Evolutionary conservation across 2,329 filamentous ascomycete genomes (phyloP).

Genomic region (Volutella citrinella): DNA sequence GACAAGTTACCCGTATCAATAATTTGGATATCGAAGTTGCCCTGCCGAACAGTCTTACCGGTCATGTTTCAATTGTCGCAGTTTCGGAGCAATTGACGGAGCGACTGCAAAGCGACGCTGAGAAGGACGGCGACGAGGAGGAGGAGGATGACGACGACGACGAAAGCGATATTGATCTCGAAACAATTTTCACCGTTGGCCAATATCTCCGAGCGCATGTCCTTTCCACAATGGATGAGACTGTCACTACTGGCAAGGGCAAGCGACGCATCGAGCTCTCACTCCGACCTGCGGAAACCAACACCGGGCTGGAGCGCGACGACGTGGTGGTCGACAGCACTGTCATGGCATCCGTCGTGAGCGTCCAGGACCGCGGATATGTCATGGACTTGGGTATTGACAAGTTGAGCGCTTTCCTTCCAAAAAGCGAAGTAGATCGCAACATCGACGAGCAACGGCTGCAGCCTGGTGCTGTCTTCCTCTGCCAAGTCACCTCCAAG

Average conservation of each 20-base stretch:
- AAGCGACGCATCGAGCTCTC: slow-evolving; percentile 87
- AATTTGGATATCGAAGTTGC: slow-evolving; percentile 75
- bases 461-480: slow-evolving; percentile 78
- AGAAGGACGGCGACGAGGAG: slow-evolving; percentile 53
- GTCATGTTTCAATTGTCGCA: slow-evolving; percentile 88
- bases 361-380: slow-evolving; percentile 93
- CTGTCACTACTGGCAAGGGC: slow-evolving; percentile 52
- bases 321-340: slow-evolving; percentile 74
- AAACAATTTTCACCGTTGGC: slow-evolving; percentile 73
- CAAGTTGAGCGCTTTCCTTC: slow-evolving; percentile 76
- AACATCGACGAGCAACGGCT: slow-evolving; percentile 63
- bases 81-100: slow-evolving; percentile 77
- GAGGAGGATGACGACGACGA: slow-evolving; percentile 44
- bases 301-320: slow-evolving; percentile 68
- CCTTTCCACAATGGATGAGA: slow-evolving; percentile 69
- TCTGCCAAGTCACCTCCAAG: slow-evolving; percentile 77
- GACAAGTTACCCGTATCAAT: slow-evolving; percentile 80
- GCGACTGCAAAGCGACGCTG: slow-evolving; percentile 65
- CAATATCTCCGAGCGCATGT: slow-evolving; percentile 88
- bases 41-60: slow-evolving; percentile 88
- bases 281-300: slow-evolving; percentile 74
- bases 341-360: slow-evolving; percentile 82
- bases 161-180: slow-evolving; percentile 65
- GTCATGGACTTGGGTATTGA: slow-evolving; percentile 87
- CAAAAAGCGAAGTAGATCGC: slow-evolving; percentile 75